A percentile compares a stretch with the other conserved stretches of the same genome.
These are phyloP conservation scores for Pugionium cornutum DNA, from an alignment of 345 rosid species.

Conservation along the genomic window DNA sequence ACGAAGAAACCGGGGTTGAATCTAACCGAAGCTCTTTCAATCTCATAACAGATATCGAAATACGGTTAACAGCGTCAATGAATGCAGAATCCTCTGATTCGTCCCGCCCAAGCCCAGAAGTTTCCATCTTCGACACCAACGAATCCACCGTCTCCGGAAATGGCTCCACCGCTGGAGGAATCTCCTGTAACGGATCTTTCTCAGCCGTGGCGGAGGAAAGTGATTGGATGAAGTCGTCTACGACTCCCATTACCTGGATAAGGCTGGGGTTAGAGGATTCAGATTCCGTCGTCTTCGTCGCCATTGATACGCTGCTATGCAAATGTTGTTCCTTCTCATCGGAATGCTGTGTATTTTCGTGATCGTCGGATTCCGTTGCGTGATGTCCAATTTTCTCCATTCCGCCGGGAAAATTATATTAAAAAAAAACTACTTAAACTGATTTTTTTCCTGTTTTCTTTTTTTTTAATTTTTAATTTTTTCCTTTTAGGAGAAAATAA, in stretches of 20 bases:
- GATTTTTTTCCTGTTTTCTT: neutral
- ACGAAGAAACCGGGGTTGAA: conserved; percentile 29
- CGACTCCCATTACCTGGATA: conserved; percentile 41
- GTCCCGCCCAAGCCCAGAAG: conserved; percentile 44
- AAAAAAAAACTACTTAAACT: conserved; percentile 25
- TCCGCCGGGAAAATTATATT: conserved; percentile 37
- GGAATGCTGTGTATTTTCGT: neutral
- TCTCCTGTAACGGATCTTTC: conserved; percentile 28
- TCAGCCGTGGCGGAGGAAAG: conserved; percentile 23
- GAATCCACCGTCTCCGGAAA: conserved; percentile 53
- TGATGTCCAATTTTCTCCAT: conserved; percentile 43
- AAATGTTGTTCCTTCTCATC: conserved; percentile 18
- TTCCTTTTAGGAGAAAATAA: conserved; percentile 1
- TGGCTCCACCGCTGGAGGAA: conserved; percentile 48
- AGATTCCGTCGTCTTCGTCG: neutral
- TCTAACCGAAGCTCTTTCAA: conserved; percentile 39
- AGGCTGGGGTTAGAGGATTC: conserved; percentile 20
- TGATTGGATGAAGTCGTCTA: conserved; percentile 47
- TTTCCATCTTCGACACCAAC: conserved; percentile 45
- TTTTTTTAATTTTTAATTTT: neutral
- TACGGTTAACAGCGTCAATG: conserved; percentile 42
- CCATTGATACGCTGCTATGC: neutral
- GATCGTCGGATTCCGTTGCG: conserved; percentile 26
- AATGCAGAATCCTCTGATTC: conserved; percentile 46
- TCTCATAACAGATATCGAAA: conserved; percentile 44